Evolutionary conservation across 371 early-diverging fungal species (phyloP).

Genomic region (Mortierella sp.): DNA sequence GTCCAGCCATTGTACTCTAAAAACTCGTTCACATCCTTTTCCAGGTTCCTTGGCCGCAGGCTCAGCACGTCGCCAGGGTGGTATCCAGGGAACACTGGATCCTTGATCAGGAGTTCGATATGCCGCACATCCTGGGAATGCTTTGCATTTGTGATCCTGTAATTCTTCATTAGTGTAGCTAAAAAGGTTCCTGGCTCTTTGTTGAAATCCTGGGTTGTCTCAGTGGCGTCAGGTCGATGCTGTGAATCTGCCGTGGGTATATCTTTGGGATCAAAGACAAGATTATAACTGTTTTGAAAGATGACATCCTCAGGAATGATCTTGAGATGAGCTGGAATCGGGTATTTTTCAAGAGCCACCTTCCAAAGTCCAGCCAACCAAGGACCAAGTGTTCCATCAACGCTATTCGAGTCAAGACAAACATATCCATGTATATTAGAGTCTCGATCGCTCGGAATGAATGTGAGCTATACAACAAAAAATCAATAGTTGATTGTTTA

Average conservation of each 20-base stretch:
- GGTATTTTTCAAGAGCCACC: slow-evolving; percentile 67
- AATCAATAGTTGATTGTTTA: slow-evolving; percentile 36
- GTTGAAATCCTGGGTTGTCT: slow-evolving; percentile 51
- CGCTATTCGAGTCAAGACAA: slow-evolving; percentile 46
- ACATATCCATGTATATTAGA: neutral
- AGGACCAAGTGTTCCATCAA: slow-evolving; percentile 89
- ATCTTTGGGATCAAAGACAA: slow-evolving; percentile 26
- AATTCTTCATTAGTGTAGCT: slow-evolving; percentile 61
- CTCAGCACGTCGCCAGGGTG: slow-evolving; percentile 87
- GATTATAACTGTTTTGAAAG: slow-evolving; percentile 55
- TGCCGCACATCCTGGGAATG: slow-evolving; percentile 96
- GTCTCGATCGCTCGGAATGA: neutral
- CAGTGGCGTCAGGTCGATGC: slow-evolving; percentile 42
- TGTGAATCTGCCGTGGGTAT: slow-evolving; percentile 26
- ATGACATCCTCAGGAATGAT: slow-evolving; percentile 70
- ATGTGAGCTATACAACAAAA: neutral
- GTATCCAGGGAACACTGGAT: slow-evolving; percentile 62
- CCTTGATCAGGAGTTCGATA: slow-evolving; percentile 59
- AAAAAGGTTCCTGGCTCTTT: slow-evolving; percentile 45
- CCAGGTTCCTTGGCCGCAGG: slow-evolving; percentile 80
- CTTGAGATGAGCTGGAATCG: slow-evolving; percentile 66
- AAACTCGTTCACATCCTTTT: slow-evolving; percentile 75
- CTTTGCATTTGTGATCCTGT: slow-evolving; percentile 79
- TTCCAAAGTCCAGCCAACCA: slow-evolving; percentile 86
- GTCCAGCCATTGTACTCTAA: slow-evolving; percentile 81